Base-by-base conservation (phyloP, 2,329 filamentous ascomycete genomes). In the Sporothrix pallida region DNA sequence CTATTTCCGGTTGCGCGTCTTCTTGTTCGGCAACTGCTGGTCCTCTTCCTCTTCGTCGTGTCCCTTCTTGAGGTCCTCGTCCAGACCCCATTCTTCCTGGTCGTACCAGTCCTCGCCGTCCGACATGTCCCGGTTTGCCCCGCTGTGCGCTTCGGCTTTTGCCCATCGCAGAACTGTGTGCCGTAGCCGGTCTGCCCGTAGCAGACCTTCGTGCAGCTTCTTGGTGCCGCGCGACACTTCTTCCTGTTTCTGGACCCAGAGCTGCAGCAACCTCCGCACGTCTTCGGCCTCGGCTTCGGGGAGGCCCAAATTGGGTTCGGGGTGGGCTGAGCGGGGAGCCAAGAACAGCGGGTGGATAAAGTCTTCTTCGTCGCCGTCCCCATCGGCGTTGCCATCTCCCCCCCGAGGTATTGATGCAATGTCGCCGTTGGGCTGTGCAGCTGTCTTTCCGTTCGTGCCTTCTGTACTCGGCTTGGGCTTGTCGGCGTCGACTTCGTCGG, bases 101-200 rank as follows among this genome's bases (percentile, higher is more conserved):
- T 97, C 93, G 79, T 94, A 95, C 92, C 93, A 97, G 80, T 97
- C 93, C 83, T 97, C 93, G 12, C 93, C 93, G 80, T 97, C 93
- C 70, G 92, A 94, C 90, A 96, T 90, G 80, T 95, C 92, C 69
- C 90, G 81, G 79, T 90, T 89, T 20, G 84, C 80, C 1, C 90
- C 89, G 71, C 85, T 86, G 78, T 95, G 93, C 26, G 87, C 92
- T 82, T 95, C 93, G 1, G 93, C 91, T 80, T 94, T 93, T 77
- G 90, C 87, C 91, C 92, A 94, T 77, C 89, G 88, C 79, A 91
- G 87, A 2, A 96, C 92, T 23, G 90, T 87, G 78, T 89, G 89
- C 42, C 93, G 87, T 81, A 92, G 87, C 62, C 92, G 87, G 77
- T 95, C 90, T 1, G 92, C 92, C 77, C 88, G 88, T 75, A 94